phyloP scores from a whole-genome alignment of 495 filamentous ascomycete species.

The Penicillium waksmanii region DNA sequence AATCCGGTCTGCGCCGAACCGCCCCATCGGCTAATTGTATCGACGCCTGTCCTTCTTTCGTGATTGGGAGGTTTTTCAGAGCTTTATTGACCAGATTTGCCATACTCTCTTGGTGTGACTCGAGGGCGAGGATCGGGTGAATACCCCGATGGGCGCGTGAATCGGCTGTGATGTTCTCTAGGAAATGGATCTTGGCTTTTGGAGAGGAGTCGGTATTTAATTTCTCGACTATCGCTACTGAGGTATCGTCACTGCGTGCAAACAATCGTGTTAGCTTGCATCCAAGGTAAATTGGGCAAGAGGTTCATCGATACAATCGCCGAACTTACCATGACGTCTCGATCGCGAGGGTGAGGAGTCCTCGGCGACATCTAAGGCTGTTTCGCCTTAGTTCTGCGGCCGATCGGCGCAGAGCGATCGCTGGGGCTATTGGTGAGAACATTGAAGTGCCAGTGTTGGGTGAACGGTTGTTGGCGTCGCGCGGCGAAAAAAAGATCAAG shows the following conservation, averaged over 20 bases:
- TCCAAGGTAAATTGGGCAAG: too few species aligned
- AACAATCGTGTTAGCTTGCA: conserved; percentile 10
- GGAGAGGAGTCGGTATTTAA: conserved; percentile 26
- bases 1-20: conserved; percentile 64
- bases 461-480: neutral
- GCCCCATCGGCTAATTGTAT: conserved; percentile 31
- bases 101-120: conserved; percentile 72
- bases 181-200: conserved; percentile 68
- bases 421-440: conserved; percentile 29
- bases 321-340: conserved; percentile 80
- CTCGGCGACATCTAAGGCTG: conserved; percentile 31
- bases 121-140: conserved; percentile 71
- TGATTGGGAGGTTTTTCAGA: conserved; percentile 55
- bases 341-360: conserved; percentile 79
- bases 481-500: conserved; percentile 32
- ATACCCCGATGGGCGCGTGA: conserved; percentile 72
- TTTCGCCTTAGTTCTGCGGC: conserved; percentile 14
- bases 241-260: conserved; percentile 88
- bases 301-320: neutral
- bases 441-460: conserved; percentile 23
- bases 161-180: conserved; percentile 81
- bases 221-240: conserved; percentile 80
- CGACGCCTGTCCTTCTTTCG: conserved; percentile 15
- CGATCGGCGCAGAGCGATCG: conserved; percentile 28
- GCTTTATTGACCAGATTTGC: conserved; percentile 68